Evolutionary conservation across 176 grass and related monocot genomes (phyloP).

Genomic region (Aegilops sharonensis): DNA sequence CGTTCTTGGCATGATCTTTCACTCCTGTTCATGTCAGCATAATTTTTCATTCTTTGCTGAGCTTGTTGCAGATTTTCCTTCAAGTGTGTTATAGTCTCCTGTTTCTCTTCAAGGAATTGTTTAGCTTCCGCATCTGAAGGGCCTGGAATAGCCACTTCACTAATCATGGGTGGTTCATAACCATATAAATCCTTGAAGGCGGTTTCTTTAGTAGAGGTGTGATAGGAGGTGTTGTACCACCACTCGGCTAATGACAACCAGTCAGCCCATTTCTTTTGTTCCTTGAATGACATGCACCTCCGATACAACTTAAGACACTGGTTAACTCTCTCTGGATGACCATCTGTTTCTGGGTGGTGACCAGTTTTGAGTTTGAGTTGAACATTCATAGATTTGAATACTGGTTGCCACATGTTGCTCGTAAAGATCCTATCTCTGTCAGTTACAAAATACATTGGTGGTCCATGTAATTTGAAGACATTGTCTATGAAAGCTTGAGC

Average conservation of each 20-base stretch:
- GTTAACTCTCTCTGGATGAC: neutral
- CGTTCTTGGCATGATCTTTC: too few relatives aligned
- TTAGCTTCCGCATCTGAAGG: too few relatives aligned
- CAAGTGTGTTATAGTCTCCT: too few relatives aligned
- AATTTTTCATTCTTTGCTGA: too few relatives aligned
- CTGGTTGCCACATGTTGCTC: neutral
- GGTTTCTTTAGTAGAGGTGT: neutral
- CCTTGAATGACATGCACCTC: neutral
- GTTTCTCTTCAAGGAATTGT: too few relatives aligned
- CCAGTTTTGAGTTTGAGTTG: neutral
- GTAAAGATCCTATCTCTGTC: neutral
- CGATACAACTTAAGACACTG: neutral
- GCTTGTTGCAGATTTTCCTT: too few relatives aligned
- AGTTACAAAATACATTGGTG: neutral
- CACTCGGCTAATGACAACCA: neutral
- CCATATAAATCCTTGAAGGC: neutral
- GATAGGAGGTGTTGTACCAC: neutral
- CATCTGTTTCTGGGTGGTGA: neutral
- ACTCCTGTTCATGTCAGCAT: too few relatives aligned
- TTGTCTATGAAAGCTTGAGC: neutral
- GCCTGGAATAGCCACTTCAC: too few relatives aligned
- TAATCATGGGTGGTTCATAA: neutral
- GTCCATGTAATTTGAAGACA: neutral
- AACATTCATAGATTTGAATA: neutral
- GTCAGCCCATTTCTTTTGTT: neutral